Base-by-base conservation (phyloP, 1,139 yeast genomes). In the Pneumocystis murina region DNA sequence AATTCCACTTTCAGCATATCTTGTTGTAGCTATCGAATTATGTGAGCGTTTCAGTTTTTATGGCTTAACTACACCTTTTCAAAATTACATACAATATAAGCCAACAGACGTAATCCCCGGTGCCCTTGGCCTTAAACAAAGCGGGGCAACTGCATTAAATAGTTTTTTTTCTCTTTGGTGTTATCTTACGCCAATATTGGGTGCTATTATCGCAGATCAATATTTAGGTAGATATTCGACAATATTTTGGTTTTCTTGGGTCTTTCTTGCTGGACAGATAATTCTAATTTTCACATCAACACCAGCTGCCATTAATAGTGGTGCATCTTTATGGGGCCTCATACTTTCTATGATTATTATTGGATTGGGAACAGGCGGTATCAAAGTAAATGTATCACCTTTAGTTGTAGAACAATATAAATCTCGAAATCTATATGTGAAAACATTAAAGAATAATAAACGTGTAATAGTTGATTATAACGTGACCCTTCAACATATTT, bases 31-130 rank as follows among this genome's bases (percentile, higher is more conserved):
- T 62, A 87, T 87, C 58, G 95, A 87, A 74, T 81, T 87, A 68
- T 83, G 91, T 59, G 95, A 87, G 75, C 81, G 95, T 70, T 87
- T 87, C 73, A 80, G 92, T n/a, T 87, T 84, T 78, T 87, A 87
- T 71, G 94, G 95, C 71, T 77, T 86, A 65, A 79, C 85, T 62
- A 86, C 87, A 67, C 86, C 89, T 28, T 83, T 87, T 76, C 62
- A 63, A 62, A 41, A 38, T 24, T 59, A 16, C 39, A 86, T 84
- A 74, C 87, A 87, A 75, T 87, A 86, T 73, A 84, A 86, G 84
- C 89, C 85, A 74, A 72, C 72, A 61, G 69, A 71, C 8, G 33
- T 55, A 41, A 64, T 68, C 33, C 55, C 63, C 14, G 94, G 95
- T 72, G 82, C 84, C 17, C 79, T 87, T 68, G 80, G 79, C 59